Evolutionary conservation across 805 yeast species (phyloP).

Genomic region (Schwanniomyces vanrijiae): DNA sequence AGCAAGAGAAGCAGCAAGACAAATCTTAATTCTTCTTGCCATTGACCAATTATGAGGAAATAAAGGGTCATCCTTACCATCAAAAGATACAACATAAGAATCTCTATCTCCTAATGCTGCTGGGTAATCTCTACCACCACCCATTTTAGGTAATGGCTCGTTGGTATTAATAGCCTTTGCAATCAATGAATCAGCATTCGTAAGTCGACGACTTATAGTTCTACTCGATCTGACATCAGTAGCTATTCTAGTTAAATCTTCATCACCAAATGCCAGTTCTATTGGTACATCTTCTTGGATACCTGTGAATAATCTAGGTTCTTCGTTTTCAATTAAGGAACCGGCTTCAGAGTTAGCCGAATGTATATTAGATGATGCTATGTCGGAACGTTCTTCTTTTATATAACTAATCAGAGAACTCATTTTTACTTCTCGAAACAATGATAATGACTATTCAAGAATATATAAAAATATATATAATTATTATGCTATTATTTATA

Average conservation of each 20-base stretch:
- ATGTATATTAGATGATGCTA: neutral
- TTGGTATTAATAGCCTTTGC: conserved; percentile 20
- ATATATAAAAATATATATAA: neutral
- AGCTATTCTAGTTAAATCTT: conserved; percentile 17
- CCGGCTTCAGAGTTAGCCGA: neutral
- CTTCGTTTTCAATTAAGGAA: neutral
- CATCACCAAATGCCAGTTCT: conserved; percentile 8
- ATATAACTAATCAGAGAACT: neutral
- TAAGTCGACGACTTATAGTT: conserved; percentile 17
- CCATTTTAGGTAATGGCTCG: conserved; percentile 19
- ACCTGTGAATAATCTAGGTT: neutral
- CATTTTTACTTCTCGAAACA: neutral
- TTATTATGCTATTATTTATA: neutral
- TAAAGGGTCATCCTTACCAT: conserved; percentile 17
- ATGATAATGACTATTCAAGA: too few species aligned
- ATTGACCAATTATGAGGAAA: conserved; percentile 37
- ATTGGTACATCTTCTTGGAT: neutral
- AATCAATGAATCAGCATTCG: conserved; percentile 19
- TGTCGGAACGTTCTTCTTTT: neutral
- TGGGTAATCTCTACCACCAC: conserved; percentile 15
- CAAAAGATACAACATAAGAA: conserved; percentile 11
- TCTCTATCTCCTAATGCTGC: conserved; percentile 11
- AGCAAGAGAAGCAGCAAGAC: conserved; percentile 46
- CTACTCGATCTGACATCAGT: conserved; percentile 16
- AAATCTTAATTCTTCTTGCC: conserved; percentile 20